Conservation (phyloP, 2,329 filamentous ascomycete species). For the Fusarium palustre region DNA sequence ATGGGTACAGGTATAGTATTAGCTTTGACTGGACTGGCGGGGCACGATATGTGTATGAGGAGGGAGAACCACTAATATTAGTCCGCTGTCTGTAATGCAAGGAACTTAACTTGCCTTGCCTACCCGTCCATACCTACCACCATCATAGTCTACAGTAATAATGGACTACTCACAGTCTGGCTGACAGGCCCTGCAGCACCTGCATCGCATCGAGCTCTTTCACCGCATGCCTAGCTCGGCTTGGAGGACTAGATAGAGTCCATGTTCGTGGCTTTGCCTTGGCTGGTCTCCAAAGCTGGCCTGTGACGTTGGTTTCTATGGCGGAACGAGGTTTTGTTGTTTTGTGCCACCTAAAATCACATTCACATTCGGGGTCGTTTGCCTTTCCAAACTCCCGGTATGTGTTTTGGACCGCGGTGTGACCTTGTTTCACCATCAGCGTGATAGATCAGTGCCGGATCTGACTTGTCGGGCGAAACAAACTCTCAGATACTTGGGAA, state of each 20-base stretch:
- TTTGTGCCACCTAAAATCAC: constrained; percentile 26
- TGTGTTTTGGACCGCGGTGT: constrained; percentile 26
- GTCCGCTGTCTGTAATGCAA: constrained; percentile 25
- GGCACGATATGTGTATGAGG: constrained; percentile 9
- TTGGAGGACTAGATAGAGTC: neutral
- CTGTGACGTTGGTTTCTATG: constrained; percentile 36
- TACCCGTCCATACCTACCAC: constrained; percentile 33
- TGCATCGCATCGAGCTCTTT: constrained; percentile 8
- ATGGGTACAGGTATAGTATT: constrained; percentile 2
- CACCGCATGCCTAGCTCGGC: constrained; percentile 4
- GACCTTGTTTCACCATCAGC: constrained; percentile 17
- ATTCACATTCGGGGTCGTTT: constrained; percentile 26
- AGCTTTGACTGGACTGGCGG: constrained; percentile 13
- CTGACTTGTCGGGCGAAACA: constrained; percentile 6
- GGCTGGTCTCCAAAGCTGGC: constrained; percentile 22
- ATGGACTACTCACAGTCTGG: neutral
- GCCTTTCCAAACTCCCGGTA: constrained; percentile 40
- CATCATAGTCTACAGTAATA: neutral
- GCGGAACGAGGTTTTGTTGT: constrained; percentile 10
- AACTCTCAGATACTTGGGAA: neutral
- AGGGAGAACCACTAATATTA: constrained; percentile 13
- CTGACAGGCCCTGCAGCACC: constrained; percentile 12
- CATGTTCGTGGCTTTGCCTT: constrained; percentile 16
- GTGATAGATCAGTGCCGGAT: neutral
- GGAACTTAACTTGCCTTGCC: constrained; percentile 33